Evolutionary conservation across 305 asterid species (phyloP).

Genomic region (Vinca major): DNA sequence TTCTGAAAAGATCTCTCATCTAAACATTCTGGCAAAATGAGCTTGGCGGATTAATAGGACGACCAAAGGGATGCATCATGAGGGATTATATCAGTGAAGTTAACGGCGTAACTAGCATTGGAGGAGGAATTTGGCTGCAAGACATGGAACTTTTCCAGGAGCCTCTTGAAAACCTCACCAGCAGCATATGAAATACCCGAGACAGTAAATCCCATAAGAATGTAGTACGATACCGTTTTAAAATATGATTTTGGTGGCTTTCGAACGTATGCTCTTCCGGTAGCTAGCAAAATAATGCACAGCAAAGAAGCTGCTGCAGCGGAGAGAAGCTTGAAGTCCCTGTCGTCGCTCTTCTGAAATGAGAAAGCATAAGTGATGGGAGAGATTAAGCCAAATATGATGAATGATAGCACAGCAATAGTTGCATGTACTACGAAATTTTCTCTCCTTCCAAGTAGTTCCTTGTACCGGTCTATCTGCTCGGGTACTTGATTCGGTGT

Average conservation of each 20-base stretch:
- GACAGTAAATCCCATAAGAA: slow-evolving; percentile 46
- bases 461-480: slow-evolving; percentile 47
- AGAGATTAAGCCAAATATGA: slow-evolving; percentile 56
- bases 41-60: slow-evolving; percentile 22
- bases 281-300: slow-evolving; percentile 48
- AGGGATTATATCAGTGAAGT: slow-evolving; percentile 19
- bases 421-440: slow-evolving; percentile 52
- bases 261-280: slow-evolving; percentile 45
- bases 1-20: background rate
- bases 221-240: slow-evolving; percentile 34
- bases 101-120: no score
- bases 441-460: slow-evolving; percentile 58
- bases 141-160: slow-evolving; percentile 36
- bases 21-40: background rate
- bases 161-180: slow-evolving; percentile 42
- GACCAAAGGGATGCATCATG: slow-evolving; percentile 36
- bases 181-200: slow-evolving; percentile 64
- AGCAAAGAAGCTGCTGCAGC: slow-evolving; percentile 51
- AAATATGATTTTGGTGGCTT: slow-evolving; percentile 54
- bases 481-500: slow-evolving; percentile 29
- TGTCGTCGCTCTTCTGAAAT: slow-evolving; percentile 47
- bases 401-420: slow-evolving; percentile 46
- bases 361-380: slow-evolving; percentile 56
- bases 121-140: slow-evolving; percentile 25
- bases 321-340: slow-evolving; percentile 52